Evolutionary conservation across 192 early-diverging fungal genomes (phyloP), one percentile per base, ranked within the genome.

Genomic region (Entophlyctis luteolus): DNA sequence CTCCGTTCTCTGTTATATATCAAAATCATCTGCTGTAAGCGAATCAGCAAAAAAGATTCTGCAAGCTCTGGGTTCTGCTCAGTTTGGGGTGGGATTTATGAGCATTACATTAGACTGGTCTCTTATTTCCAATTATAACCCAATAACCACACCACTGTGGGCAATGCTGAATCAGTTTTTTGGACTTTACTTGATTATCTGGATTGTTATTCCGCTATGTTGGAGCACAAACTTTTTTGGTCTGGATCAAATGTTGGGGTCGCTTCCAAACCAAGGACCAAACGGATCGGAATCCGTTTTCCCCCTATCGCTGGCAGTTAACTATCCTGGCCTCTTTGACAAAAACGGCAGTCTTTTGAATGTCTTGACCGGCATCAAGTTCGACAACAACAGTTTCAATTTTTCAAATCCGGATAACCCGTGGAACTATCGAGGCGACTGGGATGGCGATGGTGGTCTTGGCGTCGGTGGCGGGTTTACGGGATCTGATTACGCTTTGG

Each of bases 131-230:
- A 20, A 55, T 56, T 55, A 47, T 35, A 59, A 27, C 28, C 72
- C 72, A 35, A 50, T 73, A 10, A 73, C 72, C 0, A 52, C 60
- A 20, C 72, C 72, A 1, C 35, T 73, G 31, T 73, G 73, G 73
- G 67, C 66, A 1, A 48, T 54, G 4, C 5, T 59, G 2, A 74
- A 73, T 38, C 45, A 59, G 12, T 62, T 63, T 62, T 8, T 69
- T 32, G 50, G 55, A 8, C 23, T 48, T 1, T 60, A 33, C 2
- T 25, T 74, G 33, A 70, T 45, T 54, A 6, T 55, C n/a, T 74
- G 73, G 73, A 56, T 74, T 27, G 34, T 68, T 46, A 39, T 59
- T 12, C 73, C 73, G 0, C 6, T 74, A 10, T 35, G 53, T 12
- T 71, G 39, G 22, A 57, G 14, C 38, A 27, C 12, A 0, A 52